Base-by-base conservation (phyloP, 2,329 filamentous ascomycete genomes). In the Camptophora hylomeconis region DNA sequence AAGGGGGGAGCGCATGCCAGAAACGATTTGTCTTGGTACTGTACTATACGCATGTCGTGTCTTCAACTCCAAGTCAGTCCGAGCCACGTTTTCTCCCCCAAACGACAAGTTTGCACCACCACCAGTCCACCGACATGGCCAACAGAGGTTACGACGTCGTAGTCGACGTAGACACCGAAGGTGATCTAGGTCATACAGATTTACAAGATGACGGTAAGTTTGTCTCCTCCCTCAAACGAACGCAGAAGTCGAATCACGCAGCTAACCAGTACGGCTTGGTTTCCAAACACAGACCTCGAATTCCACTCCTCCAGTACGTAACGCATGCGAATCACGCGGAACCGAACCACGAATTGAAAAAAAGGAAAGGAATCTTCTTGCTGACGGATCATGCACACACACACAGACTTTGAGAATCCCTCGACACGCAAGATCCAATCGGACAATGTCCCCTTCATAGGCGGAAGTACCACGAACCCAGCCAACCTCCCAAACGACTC, bases 141-240 rank as follows among this genome's bases (percentile, higher is more conserved):
- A 80, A 80, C 55, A 69, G 81, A 51, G 86, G 86, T 45, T 98
- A 98, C 57, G 89, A 98, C 64, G 89, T 92, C 38, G 87, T 98
- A 42, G 89, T 98, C 36, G 89, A 98, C 49, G 78, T 95, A 32
- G 89, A 98, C 54, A 82, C 89, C 49, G 89, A 95, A 71, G 87
- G 87, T 49, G 89, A 98, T 60, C 75, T 98, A 52, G 89, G 89
- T 48, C 86, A 94, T 60, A 98, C 89, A 33, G 89, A 98, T 57
- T 78, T 98, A 14, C 84, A 94, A 65, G 87, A 94, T 57, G 89
- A 45, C 31, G n/a, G n/a, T n/a, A n/a, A n/a, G n/a, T n/a, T n/a
- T n/a, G n/a, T n/a, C n/a, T n/a, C n/a, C n/a, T n/a, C n/a, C n/a
- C n/a, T n/a, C n/a, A n/a, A n/a, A n/a, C n/a, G n/a, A n/a, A n/a